Evolutionary conservation across 2,329 filamentous ascomycete species (phyloP).

Genomic region (Fusarium sublunatum): DNA sequence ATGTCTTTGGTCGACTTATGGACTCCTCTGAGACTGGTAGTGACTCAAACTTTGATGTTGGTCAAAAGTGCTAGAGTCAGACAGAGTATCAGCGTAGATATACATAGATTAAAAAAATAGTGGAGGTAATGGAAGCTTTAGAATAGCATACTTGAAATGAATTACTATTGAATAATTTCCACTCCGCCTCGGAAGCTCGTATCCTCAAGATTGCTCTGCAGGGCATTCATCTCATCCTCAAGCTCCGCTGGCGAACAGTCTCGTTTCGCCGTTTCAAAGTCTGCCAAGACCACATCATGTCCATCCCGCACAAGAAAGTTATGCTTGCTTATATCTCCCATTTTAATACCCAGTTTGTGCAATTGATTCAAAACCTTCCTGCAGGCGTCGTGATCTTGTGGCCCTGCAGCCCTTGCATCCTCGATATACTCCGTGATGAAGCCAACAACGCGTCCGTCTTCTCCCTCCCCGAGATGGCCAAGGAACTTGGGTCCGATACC

Average conservation of each 20-base stretch:
- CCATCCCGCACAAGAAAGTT: conserved; percentile 47
- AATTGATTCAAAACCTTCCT: conserved; percentile 38
- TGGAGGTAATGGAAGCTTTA: no score
- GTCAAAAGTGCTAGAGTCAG: conserved; percentile 10
- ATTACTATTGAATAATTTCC: background rate
- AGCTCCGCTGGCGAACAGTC: conserved; percentile 36
- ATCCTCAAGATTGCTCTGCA: conserved; percentile 25
- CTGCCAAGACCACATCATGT: conserved; percentile 36
- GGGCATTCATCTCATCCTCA: conserved; percentile 41
- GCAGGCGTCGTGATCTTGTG: conserved; percentile 40
- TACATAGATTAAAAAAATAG: no score
- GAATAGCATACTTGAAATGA: background rate
- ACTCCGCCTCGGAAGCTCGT: conserved; percentile 10
- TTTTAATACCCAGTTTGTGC: conserved; percentile 46
- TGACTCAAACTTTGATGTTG: conserved; percentile 21
- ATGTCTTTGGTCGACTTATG: conserved; percentile 35
- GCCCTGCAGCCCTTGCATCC: conserved; percentile 38
- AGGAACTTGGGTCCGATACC: conserved; percentile 46
- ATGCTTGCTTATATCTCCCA: conserved; percentile 47
- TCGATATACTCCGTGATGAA: conserved; percentile 43
- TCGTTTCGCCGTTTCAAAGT: conserved; percentile 44
- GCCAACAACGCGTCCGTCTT: conserved; percentile 42
- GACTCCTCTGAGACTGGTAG: conserved; percentile 20
- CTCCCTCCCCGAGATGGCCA: conserved; percentile 46
- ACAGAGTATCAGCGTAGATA: background rate